A percentile compares a stretch with the other conserved stretches of the same genome.
These are phyloP conservation scores for Entrophospora sp. DNA, from an alignment of 192 early-diverging fungal species.

Conservation along the genomic window DNA sequence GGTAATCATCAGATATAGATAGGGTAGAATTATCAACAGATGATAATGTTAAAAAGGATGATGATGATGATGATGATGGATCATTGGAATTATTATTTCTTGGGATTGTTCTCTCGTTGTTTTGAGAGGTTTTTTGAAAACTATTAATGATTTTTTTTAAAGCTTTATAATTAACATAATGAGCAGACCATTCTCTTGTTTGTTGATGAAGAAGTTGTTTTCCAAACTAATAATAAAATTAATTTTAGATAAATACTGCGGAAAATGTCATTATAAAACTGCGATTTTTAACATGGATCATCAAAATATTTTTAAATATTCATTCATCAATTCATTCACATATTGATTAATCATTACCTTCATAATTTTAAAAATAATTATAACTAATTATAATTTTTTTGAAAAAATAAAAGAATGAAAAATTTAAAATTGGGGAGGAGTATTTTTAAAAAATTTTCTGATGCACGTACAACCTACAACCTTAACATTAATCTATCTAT, in stretches of 20 bases:
- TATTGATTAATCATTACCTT: no score
- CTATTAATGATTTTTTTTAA: constrained; percentile 96
- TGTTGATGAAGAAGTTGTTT: constrained; percentile 93
- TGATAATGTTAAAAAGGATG: constrained; percentile 31
- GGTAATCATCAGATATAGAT: constrained; percentile 38
- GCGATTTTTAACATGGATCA: no score
- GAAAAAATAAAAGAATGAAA: no score
- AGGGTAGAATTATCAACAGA: constrained; percentile 27
- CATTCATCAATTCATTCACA: no score
- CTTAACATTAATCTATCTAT: no score
- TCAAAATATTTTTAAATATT: no score
- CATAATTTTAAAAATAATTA: no score
- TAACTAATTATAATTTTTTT: no score
- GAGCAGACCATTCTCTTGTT: constrained; percentile 83
- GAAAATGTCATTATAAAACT: background rate
- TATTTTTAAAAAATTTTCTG: no score
- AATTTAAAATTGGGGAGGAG: no score
- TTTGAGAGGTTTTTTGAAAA: constrained; percentile 23
- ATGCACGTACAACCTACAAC: no score
- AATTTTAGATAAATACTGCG: background rate
- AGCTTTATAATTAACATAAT: constrained; percentile 96
- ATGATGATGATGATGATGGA: background rate
- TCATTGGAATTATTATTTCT: background rate
- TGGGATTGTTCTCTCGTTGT: constrained; percentile 13
- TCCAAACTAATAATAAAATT: constrained; percentile 85